Percentiles rank a stretch among this genome's conserved stretches.
phyloP scores from a whole-genome alignment of 2,329 filamentous ascomycete species.

The Apiospora kogelbergensis region DNA sequence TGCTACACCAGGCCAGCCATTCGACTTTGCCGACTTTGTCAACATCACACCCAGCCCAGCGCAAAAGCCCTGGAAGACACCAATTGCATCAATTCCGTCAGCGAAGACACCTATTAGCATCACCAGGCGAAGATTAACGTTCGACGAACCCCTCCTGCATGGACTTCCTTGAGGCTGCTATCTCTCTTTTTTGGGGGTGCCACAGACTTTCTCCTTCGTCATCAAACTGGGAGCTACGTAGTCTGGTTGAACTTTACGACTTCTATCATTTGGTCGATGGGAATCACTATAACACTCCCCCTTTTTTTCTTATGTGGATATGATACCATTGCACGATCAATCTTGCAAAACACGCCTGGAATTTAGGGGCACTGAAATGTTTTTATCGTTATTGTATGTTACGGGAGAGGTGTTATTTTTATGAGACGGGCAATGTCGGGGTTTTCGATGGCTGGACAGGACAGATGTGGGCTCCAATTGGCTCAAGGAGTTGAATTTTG shows the following conservation, averaged over 20 bases:
- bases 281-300: background rate
- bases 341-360: slow-evolving; percentile 3
- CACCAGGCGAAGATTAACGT: slow-evolving; percentile 75
- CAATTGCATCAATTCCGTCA: slow-evolving; percentile 49
- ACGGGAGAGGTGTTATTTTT: background rate
- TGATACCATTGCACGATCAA: slow-evolving; percentile 14
- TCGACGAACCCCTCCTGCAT: slow-evolving; percentile 64
- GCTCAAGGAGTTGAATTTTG: background rate
- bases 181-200: background rate
- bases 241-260: background rate
- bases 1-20: slow-evolving; percentile 76
- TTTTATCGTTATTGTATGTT: background rate
- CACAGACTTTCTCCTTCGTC: background rate
- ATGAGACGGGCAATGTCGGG: background rate
- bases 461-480: slow-evolving; percentile 4
- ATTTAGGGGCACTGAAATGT: background rate
- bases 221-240: background rate
- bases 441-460: background rate
- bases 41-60: slow-evolving; percentile 96
- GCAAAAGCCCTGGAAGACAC: slow-evolving; percentile 86
- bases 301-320: slow-evolving; percentile 15
- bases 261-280: background rate
- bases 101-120: slow-evolving; percentile 62
- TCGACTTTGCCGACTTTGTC: slow-evolving; percentile 96
- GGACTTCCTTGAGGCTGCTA: slow-evolving; percentile 9